phyloP scores from a whole-genome alignment of 345 rosid species.

The Conringia planisiliqua region DNA sequence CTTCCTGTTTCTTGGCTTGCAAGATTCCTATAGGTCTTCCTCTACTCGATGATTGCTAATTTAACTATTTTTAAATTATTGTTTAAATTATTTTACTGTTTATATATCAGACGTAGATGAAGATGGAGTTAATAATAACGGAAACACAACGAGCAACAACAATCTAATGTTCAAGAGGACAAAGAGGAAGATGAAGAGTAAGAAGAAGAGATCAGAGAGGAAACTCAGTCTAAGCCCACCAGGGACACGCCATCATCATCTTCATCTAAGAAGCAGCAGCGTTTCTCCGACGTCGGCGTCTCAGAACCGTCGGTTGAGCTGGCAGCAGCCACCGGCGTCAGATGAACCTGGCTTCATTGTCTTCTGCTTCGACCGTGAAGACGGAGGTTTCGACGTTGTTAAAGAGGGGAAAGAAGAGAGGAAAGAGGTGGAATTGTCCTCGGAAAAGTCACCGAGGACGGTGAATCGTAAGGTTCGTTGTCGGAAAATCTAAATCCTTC shows the following conservation, averaged over 20 bases:
- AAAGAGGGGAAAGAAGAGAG: slow-evolving; percentile 37
- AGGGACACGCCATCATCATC: slow-evolving; percentile 31
- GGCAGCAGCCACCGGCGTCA: slow-evolving; percentile 28
- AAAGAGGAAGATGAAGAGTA: slow-evolving; percentile 29
- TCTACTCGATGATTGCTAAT: not conserved
- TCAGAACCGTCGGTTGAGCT: slow-evolving; percentile 23
- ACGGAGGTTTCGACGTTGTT: slow-evolving; percentile 58
- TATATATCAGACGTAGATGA: slow-evolving; percentile 39
- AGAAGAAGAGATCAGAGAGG: slow-evolving; percentile 29
- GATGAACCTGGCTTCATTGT: slow-evolving; percentile 62
- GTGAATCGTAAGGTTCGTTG: slow-evolving; percentile 43
- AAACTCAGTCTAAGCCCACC: slow-evolving; percentile 30
- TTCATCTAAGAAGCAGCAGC: slow-evolving; percentile 26
- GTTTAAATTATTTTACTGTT: not conserved
- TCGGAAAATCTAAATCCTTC: not conserved
- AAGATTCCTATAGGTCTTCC: slow-evolving; percentile 46
- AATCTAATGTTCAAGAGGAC: slow-evolving; percentile 21
- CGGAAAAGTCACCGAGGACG: slow-evolving; percentile 20
- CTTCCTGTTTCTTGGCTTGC: slow-evolving; percentile 63
- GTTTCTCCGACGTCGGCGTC: slow-evolving; percentile 31
- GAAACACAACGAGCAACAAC: slow-evolving; percentile 13
- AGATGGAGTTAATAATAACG: slow-evolving; percentile 19
- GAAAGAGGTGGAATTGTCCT: slow-evolving; percentile 22
- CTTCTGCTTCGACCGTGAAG: slow-evolving; percentile 57
- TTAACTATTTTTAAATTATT: not conserved